phyloP scores from a whole-genome alignment of 768 basidiomycete species.

The Tylopilus rubrobrunneus region DNA sequence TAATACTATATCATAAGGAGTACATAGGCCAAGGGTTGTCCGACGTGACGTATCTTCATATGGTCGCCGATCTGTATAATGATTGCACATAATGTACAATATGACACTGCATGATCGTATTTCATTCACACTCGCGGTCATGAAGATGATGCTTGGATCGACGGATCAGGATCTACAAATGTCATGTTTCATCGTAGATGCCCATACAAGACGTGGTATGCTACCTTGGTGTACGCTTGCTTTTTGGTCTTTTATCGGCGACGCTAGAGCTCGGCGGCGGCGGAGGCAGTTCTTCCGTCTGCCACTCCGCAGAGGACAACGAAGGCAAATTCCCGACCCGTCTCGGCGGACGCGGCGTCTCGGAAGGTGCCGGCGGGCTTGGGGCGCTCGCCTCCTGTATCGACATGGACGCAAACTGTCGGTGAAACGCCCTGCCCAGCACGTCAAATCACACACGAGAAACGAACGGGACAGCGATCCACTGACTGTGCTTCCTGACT shows the following conservation, averaged over 20 bases:
- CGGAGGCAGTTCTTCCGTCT: conserved; percentile 45
- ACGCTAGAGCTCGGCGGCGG: conserved; percentile 27
- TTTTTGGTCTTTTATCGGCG: no score
- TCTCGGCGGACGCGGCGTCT: conserved; percentile 18
- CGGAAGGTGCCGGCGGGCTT: not conserved
- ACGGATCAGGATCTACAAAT: not conserved
- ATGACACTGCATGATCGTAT: no score
- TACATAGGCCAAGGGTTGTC: no score
- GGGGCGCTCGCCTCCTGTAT: conserved; percentile 24
- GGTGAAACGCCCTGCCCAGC: conserved; percentile 16
- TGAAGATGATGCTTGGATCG: not conserved
- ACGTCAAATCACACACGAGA: not conserved
- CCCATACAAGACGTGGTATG: not conserved
- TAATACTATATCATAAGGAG: no score
- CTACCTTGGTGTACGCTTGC: not conserved
- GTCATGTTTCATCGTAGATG: not conserved
- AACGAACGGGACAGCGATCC: no score
- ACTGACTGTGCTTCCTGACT: conserved; percentile 74
- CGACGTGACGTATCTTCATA: no score
- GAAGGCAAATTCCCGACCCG: conserved; percentile 42
- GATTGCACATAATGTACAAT: not conserved
- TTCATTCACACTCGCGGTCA: no score
- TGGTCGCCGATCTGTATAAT: not conserved
- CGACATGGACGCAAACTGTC: conserved; percentile 26
- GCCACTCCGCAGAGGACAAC: conserved; percentile 50